Evolutionary conservation across 164 flowering plant species (phyloP).

Genomic region (Vitis labrusca): DNA sequence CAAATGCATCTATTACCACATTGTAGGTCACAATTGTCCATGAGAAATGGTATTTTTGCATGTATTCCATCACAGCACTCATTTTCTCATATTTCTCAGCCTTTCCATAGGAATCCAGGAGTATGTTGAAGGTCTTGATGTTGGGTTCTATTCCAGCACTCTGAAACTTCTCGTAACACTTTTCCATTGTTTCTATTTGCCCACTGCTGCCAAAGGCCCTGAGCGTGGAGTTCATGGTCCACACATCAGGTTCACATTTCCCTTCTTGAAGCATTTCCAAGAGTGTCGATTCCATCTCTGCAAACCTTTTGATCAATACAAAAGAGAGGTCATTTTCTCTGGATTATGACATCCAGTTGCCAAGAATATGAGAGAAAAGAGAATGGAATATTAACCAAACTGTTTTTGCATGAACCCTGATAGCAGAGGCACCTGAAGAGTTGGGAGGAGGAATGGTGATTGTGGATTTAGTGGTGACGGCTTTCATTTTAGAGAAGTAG

Average conservation of each 20-base stretch:
- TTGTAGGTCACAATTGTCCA: conserved; percentile 95
- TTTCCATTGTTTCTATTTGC: conserved; percentile 94
- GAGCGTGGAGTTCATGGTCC: conserved; percentile 96
- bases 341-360: conserved; percentile 9
- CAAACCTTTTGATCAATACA: conserved; percentile 48
- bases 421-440: too few relatives aligned
- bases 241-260: conserved; percentile 79
- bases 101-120: conserved; percentile 92
- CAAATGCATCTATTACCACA: conserved; percentile 91
- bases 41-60: conserved; percentile 87
- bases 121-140: conserved; percentile 91
- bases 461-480: background rate
- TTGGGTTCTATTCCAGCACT: conserved; percentile 76
- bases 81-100: conserved; percentile 67
- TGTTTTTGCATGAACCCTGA: too few relatives aligned
- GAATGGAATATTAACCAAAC: background rate
- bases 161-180: conserved; percentile 91
- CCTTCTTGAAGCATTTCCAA: conserved; percentile 62
- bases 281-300: conserved; percentile 82
- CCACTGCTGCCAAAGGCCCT: conserved; percentile 93
- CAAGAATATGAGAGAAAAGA: background rate
- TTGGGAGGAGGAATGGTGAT: too few relatives aligned
- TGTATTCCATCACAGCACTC: conserved; percentile 95
- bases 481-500: background rate
- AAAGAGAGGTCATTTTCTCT: conserved; percentile 14